These are phyloP conservation scores for Drechslerella dactyloides DNA, from an alignment of 2,329 filamentous ascomycete species.

Conservation along the genomic window DNA sequence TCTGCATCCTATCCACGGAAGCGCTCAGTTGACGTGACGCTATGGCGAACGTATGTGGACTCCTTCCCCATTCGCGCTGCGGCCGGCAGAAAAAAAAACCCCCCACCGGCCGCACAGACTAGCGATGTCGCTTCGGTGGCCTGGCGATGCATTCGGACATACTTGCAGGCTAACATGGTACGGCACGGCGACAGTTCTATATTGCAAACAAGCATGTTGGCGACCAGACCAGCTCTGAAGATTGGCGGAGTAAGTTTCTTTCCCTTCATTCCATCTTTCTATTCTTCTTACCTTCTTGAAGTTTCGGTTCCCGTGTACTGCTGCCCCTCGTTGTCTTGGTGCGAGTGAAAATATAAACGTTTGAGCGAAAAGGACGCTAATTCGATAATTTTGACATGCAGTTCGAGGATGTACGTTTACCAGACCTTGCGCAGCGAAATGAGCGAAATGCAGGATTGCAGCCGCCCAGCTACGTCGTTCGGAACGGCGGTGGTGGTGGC, in stretches of 20 bases:
- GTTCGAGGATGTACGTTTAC: slow-evolving; percentile 55
- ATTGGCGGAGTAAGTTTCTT: slow-evolving; percentile 76
- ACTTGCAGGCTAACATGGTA: slow-evolving; percentile 13
- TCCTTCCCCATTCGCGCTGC: slow-evolving; percentile 18
- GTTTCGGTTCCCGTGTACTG: too few species aligned
- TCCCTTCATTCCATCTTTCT: neutral
- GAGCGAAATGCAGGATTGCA: neutral
- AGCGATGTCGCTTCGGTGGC: slow-evolving; percentile 9
- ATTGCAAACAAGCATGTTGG: slow-evolving; percentile 80
- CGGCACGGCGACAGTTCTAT: slow-evolving; percentile 64
- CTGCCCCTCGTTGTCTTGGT: neutral
- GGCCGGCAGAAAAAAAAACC: neutral
- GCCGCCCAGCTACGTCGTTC: slow-evolving; percentile 10
- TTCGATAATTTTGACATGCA: slow-evolving; percentile 13
- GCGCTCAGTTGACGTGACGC: neutral
- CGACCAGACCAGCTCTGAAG: slow-evolving; percentile 74
- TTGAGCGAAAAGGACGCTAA: too few species aligned
- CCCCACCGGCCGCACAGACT: slow-evolving; percentile 28
- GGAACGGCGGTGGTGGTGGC: neutral
- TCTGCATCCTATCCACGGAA: too few species aligned
- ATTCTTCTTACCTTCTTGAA: too few species aligned
- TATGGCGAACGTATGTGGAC: slow-evolving; percentile 38
- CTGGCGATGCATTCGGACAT: neutral
- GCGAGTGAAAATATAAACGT: too few species aligned
- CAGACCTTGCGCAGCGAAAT: slow-evolving; percentile 11